phyloP scores from a whole-genome alignment of 768 basidiomycete species.

The Pleurotus eryngii region DNA sequence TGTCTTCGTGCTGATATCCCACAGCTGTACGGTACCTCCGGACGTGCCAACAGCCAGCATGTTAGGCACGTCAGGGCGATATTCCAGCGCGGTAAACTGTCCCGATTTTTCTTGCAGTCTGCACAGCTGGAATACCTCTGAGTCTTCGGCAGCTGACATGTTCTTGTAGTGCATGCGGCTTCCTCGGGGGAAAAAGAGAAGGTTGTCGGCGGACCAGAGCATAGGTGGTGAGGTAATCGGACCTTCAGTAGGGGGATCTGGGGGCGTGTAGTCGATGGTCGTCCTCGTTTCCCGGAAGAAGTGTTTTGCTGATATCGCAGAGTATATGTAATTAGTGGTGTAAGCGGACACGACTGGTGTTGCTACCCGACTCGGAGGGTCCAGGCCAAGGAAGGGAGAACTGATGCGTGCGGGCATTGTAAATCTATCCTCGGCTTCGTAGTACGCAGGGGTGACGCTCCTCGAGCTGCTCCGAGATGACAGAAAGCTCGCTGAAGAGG shows the following conservation, averaged over 20 bases:
- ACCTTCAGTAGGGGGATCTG: conserved; percentile 13
- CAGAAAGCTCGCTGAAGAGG: background rate
- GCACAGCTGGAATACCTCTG: conserved; percentile 41
- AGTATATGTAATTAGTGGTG: conserved; percentile 11
- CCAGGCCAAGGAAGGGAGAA: background rate
- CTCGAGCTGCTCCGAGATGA: background rate
- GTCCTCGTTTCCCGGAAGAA: conserved; percentile 19
- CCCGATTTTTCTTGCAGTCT: conserved; percentile 46
- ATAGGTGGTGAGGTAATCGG: conserved; percentile 23
- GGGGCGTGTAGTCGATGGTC: conserved; percentile 24
- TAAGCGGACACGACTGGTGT: background rate
- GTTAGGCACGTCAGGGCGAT: conserved; percentile 33
- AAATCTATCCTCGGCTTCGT: conserved; percentile 1
- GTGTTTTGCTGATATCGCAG: conserved; percentile 23
- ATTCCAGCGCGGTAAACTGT: conserved; percentile 39
- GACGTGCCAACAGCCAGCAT: conserved; percentile 60
- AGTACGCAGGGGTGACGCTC: background rate
- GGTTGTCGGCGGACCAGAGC: conserved; percentile 41
- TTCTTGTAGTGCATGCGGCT: conserved; percentile 55
- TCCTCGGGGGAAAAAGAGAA: conserved; percentile 48
- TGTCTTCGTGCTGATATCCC: conserved; percentile 62
- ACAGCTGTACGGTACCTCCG: conserved; percentile 66
- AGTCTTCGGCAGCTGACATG: conserved; percentile 34
- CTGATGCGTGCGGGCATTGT: background rate
- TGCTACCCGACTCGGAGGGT: background rate